A percentile compares a stretch with the other conserved stretches of the same genome.
phyloP scores from a whole-genome alignment of 2,329 filamentous ascomycete genomes.

The Trichoderma aggressivum region DNA sequence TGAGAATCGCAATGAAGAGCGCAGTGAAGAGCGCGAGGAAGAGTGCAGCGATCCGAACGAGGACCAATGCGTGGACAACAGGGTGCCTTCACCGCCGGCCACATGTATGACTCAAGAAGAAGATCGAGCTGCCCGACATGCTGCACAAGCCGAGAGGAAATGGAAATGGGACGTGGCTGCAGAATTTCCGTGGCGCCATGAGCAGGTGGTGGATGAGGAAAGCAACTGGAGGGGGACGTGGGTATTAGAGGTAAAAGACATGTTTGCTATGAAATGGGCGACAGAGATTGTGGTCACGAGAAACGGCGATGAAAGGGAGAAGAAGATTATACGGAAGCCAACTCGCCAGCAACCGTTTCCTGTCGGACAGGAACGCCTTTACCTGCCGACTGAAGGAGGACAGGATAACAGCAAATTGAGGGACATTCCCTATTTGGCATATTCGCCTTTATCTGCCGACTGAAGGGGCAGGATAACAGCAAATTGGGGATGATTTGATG shows the following conservation, averaged over 20 bases:
- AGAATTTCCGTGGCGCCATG: neutral
- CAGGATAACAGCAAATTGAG: too few relatives aligned
- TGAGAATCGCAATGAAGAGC: neutral
- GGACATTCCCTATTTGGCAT: too few relatives aligned
- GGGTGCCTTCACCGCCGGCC: neutral
- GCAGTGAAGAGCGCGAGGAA: neutral
- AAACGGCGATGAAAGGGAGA: fast-evolving
- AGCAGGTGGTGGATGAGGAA: neutral
- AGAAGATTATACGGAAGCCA: neutral
- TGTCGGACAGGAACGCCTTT: neutral
- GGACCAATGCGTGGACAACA: neutral
- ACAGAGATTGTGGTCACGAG: neutral
- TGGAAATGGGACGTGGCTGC: neutral
- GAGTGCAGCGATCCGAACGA: neutral
- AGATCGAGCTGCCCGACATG: neutral
- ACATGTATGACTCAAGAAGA: neutral
- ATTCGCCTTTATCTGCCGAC: too few relatives aligned
- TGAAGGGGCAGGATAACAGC: too few relatives aligned
- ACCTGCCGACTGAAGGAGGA: neutral
- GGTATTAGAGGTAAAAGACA: neutral
- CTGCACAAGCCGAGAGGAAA: neutral
- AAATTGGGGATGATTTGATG: too few relatives aligned
- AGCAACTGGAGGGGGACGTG: neutral
- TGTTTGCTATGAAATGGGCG: neutral
- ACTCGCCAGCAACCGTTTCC: neutral